Evolutionary conservation across 2,329 filamentous ascomycete species (phyloP).

Genomic region (Triangularia verruculosa): DNA sequence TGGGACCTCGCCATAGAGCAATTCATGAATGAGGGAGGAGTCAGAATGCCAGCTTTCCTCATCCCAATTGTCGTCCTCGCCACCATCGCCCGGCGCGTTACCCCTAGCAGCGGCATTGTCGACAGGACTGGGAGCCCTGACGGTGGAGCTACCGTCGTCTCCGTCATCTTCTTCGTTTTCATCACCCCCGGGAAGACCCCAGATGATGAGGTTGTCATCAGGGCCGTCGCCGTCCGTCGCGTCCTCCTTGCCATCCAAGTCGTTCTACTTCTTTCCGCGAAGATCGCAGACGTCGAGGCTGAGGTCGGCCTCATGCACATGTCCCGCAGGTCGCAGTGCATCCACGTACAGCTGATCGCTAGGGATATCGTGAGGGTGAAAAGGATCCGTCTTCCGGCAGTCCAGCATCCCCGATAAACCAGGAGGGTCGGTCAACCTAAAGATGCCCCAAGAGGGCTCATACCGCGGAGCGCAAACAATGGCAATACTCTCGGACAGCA

Average conservation of each 20-base stretch:
- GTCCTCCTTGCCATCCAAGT: not conserved
- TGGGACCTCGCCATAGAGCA: no score
- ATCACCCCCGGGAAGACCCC: no score
- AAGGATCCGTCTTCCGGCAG: conserved; percentile 75
- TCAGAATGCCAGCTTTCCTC: no score
- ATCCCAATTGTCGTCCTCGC: not conserved
- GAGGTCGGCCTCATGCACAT: conserved; percentile 68
- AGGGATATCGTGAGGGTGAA: conserved; percentile 68
- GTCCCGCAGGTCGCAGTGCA: conserved; percentile 62
- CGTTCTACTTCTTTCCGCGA: conserved; percentile 30
- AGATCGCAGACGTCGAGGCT: conserved; percentile 59
- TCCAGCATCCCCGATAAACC: conserved; percentile 80
- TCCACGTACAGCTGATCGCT: conserved; percentile 68
- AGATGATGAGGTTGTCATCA: not conserved
- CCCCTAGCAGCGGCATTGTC: not conserved
- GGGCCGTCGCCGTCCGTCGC: not conserved
- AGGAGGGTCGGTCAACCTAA: conserved; percentile 88
- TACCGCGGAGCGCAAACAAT: conserved; percentile 92
- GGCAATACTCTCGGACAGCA: conserved; percentile 93
- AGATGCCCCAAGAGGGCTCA: conserved; percentile 80
- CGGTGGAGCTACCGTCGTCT: not conserved
- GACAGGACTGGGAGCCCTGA: not conserved
- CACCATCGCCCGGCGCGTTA: not conserved
- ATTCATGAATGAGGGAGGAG: no score
- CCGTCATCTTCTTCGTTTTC: not conserved